Evolutionary conservation across 2,329 filamentous ascomycete genomes (phyloP).

Genomic region (Exophiala xenobiotica): DNA sequence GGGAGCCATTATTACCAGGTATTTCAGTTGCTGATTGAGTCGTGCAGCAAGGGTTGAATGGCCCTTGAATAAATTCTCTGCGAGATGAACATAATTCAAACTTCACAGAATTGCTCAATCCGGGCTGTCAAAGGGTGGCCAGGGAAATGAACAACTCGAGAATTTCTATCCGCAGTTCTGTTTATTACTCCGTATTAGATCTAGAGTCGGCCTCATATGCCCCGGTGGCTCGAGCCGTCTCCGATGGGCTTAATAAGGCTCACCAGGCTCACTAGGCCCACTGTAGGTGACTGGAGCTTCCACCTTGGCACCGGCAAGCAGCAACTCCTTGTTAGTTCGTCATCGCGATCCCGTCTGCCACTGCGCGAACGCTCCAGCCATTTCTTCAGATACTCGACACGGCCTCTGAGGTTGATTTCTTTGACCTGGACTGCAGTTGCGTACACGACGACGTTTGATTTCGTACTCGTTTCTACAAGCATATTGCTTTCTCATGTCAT

Average conservation of each 20-base stretch:
- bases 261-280: no score
- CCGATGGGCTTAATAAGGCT: no score
- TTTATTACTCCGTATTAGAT: no score
- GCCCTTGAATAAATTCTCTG: slow-evolving; percentile 16
- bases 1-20: slow-evolving; percentile 19
- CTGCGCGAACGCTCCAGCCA: slow-evolving; percentile 14
- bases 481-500: slow-evolving; percentile 4
- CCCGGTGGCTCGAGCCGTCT: no score
- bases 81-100: slow-evolving; percentile 14
- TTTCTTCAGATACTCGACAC: slow-evolving; percentile 13
- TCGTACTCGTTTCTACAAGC: not conserved
- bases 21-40: slow-evolving; percentile 6
- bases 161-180: no score
- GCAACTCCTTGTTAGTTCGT: slow-evolving; percentile 19
- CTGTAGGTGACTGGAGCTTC: slow-evolving; percentile 1
- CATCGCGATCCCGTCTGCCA: slow-evolving; percentile 14
- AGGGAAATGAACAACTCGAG: no score
- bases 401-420: not conserved
- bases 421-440: not conserved
- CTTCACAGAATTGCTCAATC: no score
- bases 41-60: not conserved
- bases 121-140: not conserved
- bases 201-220: no score
- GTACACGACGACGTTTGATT: not conserved
- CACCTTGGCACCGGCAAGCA: not conserved